Percentiles rank a stretch among this genome's conserved stretches.
Conservation (phyloP, 345 rosid species). For the Murraya koenigii region DNA sequence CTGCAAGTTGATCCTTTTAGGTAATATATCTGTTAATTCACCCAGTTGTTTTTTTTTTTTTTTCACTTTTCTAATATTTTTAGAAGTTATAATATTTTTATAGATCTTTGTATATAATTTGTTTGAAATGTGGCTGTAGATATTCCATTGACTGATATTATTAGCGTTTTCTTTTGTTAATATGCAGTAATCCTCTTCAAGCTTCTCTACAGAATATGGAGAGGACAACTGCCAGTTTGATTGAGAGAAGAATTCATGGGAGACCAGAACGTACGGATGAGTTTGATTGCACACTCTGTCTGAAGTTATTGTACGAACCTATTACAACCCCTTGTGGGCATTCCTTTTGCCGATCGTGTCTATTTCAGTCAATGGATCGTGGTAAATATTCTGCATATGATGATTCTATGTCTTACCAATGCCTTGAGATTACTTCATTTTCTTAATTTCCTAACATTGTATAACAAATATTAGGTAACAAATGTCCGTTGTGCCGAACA, state of each 20-base stretch:
- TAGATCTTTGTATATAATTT: background rate
- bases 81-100: background rate
- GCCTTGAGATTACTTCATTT: background rate
- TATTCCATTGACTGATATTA: conserved; percentile 1
- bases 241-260: conserved; percentile 37
- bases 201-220: conserved; percentile 69
- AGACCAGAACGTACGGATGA: conserved; percentile 73
- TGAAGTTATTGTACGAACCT: conserved; percentile 87
- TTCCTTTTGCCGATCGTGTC: conserved; percentile 89
- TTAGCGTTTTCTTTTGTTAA: conserved; percentile 36
- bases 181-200: conserved; percentile 72
- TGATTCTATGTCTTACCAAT: conserved; percentile 1
- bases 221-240: conserved; percentile 30
- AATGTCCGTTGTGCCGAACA: conserved; percentile 90
- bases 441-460: conserved; percentile 12
- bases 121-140: conserved; percentile 3
- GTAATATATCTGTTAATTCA: conserved; percentile 33
- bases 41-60: background rate
- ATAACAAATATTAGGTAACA: conserved; percentile 60
- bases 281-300: conserved; percentile 87
- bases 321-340: conserved; percentile 95
- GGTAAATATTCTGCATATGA: conserved; percentile 42
- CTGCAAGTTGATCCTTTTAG: conserved; percentile 89
- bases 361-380: conserved; percentile 91
- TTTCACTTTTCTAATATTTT: background rate